Percentiles rank a stretch among this genome's conserved stretches.
Conservation (phyloP, 345 rosid species). For the Passiflora organensis region DNA sequence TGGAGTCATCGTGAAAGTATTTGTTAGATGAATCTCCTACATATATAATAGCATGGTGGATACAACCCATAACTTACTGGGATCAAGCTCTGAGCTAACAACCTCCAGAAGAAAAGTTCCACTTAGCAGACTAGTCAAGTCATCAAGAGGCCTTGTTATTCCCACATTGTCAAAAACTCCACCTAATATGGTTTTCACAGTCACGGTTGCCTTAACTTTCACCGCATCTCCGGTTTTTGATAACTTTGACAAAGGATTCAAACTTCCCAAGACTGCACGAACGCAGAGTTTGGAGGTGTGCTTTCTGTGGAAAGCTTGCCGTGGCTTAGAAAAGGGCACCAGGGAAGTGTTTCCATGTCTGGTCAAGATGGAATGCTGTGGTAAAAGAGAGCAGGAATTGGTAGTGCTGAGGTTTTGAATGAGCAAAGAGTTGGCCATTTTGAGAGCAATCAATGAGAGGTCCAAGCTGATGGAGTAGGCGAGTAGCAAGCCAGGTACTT, state of each 20-base stretch:
- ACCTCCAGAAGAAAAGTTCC: conserved; percentile 18
- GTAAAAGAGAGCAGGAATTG: too few relatives aligned
- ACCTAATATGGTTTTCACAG: conserved; percentile 10
- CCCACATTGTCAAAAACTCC: conserved; percentile 5
- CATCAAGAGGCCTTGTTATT: conserved; percentile 10
- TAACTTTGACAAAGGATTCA: not conserved
- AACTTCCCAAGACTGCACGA: not conserved
- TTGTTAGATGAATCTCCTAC: too few relatives aligned
- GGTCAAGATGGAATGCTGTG: too few relatives aligned
- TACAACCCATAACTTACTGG: conserved; percentile 4
- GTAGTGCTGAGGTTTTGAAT: too few relatives aligned
- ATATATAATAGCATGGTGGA: too few relatives aligned
- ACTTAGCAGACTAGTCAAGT: conserved; percentile 3
- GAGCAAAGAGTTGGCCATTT: too few relatives aligned
- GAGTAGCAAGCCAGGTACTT: too few relatives aligned
- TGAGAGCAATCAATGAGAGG: too few relatives aligned
- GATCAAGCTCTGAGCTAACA: conserved; percentile 18
- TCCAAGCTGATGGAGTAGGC: too few relatives aligned
- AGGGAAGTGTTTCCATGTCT: too few relatives aligned
- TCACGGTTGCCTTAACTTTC: conserved; percentile 15
- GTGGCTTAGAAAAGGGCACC: too few relatives aligned
- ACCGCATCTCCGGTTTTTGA: not conserved
- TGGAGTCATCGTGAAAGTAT: too few relatives aligned
- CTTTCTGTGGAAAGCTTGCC: not conserved
- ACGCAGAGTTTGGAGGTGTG: not conserved